phyloP scores from a whole-genome alignment of 306 rosid genomes.

The Styphnolobium japonicum region DNA sequence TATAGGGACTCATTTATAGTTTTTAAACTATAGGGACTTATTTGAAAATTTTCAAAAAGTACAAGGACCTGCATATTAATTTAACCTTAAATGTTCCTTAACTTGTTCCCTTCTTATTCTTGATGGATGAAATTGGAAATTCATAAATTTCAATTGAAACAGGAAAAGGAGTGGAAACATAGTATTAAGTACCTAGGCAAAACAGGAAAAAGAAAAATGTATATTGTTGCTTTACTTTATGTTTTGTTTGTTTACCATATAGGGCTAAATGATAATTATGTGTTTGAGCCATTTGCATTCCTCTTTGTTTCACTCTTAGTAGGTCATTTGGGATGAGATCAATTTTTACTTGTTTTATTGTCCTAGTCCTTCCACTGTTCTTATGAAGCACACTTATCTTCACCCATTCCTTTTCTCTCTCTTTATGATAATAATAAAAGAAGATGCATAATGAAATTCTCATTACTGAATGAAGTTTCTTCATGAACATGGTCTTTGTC shows the following conservation, averaged over 20 bases:
- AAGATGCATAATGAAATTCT: neutral
- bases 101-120: neutral
- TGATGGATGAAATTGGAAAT: neutral
- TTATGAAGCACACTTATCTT: no score
- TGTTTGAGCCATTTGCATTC: neutral
- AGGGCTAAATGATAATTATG: neutral
- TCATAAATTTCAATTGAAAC: neutral
- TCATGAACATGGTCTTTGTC: neutral
- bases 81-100: neutral
- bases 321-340: no score
- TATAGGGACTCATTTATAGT: no score
- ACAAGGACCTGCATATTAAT: no score
- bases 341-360: no score
- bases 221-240: neutral
- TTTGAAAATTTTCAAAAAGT: no score
- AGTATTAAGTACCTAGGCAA: neutral
- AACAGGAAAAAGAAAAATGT: neutral
- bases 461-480: neutral
- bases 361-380: no score
- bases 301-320: no score
- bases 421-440: neutral
- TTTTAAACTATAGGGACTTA: no score
- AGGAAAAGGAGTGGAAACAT: neutral
- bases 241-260: neutral
- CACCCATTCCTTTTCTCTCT: no score